phyloP scores from a whole-genome alignment of 2,329 filamentous ascomycete species.

The Cryphonectria japonica region DNA sequence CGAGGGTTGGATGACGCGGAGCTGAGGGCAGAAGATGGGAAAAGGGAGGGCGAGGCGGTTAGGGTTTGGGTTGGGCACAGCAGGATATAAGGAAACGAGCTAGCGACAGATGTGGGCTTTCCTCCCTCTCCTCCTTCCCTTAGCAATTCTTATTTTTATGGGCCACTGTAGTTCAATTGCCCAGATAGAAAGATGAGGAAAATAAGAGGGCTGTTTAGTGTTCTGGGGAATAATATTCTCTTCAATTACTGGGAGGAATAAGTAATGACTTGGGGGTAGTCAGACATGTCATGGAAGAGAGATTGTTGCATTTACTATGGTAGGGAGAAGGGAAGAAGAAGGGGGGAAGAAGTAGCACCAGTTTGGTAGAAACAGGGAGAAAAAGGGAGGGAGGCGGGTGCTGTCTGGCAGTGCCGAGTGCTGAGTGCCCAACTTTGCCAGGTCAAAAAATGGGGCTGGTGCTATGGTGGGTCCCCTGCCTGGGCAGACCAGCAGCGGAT shows the following conservation, averaged over 20 bases:
- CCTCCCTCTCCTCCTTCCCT: background rate
- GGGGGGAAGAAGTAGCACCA: too few species aligned
- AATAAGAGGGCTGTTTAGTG: background rate
- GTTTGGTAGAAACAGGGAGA: background rate
- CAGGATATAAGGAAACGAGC: slow-evolving; percentile 10
- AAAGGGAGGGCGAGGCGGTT: slow-evolving; percentile 14
- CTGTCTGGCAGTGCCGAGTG: background rate
- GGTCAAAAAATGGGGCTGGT: background rate
- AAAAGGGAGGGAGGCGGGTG: background rate
- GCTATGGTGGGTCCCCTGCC: background rate
- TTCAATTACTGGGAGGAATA: background rate
- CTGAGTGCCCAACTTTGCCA: background rate
- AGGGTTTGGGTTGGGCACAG: slow-evolving; percentile 18
- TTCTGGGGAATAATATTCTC: background rate
- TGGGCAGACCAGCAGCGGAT: background rate
- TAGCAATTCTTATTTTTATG: background rate
- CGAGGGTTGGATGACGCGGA: slow-evolving; percentile 20
- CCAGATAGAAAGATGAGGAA: background rate
- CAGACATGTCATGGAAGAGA: background rate
- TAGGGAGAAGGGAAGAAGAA: background rate
- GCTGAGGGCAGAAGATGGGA: slow-evolving; percentile 32
- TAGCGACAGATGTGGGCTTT: background rate
- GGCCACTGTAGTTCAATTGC: background rate
- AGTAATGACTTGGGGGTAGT: background rate
- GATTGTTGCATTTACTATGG: background rate